Conservation (phyloP, 805 yeast species). For the Candida fluviatilis region DNA sequence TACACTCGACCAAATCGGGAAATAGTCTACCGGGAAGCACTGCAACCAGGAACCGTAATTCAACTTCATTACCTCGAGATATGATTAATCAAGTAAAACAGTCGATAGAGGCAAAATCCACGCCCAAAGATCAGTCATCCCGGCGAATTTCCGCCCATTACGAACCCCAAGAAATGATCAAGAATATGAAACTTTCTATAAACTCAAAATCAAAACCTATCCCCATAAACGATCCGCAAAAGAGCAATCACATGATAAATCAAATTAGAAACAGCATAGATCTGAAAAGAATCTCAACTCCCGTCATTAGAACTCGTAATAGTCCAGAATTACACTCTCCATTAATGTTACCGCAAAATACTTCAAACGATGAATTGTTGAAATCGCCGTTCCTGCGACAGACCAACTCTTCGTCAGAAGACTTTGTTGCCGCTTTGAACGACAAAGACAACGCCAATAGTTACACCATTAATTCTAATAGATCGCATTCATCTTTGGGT, state of each 20-base stretch:
- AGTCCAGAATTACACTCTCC: background rate
- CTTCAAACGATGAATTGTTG: background rate
- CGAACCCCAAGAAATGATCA: conserved; percentile 30
- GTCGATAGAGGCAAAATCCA: conserved; percentile 20
- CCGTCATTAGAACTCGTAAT: background rate
- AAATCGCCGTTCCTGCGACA: conserved; percentile 1
- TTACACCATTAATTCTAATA: conserved; percentile 7
- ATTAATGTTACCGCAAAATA: background rate
- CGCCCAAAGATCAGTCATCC: conserved; percentile 6
- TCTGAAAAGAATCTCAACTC: conserved; percentile 24
- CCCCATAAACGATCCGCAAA: conserved; percentile 16
- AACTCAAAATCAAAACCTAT: conserved; percentile 20
- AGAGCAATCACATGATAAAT: conserved; percentile 19
- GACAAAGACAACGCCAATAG: too few relatives aligned
- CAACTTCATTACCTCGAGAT: conserved; percentile 20
- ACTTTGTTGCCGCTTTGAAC: background rate
- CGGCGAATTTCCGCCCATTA: conserved; percentile 14
- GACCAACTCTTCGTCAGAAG: background rate
- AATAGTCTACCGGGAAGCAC: too few relatives aligned
- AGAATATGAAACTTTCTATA: conserved; percentile 25
- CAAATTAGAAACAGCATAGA: conserved; percentile 36
- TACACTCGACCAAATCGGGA: too few relatives aligned
- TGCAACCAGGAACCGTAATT: too few relatives aligned
- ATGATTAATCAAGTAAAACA: conserved; percentile 22
- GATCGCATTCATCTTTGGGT: conserved; percentile 25